Conservation (phyloP, 306 rosid genomes). For the Casuarina cunninghamiana region DNA sequence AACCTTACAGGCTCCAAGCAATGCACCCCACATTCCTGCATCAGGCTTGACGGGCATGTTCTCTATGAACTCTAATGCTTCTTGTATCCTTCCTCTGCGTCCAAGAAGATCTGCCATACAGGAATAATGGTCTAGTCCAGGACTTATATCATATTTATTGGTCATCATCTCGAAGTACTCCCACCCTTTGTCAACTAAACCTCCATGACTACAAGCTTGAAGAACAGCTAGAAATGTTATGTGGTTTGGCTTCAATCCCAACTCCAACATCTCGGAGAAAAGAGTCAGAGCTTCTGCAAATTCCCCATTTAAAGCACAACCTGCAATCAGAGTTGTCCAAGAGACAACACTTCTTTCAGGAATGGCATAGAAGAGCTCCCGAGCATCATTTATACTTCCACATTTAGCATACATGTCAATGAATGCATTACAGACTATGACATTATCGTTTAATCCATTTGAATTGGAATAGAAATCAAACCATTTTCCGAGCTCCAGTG, state of each 20-base stretch:
- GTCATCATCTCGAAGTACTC: conserved; percentile 54
- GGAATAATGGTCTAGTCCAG: conserved; percentile 69
- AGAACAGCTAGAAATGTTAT: conserved; percentile 69
- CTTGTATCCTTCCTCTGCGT: conserved; percentile 49
- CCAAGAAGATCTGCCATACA: conserved; percentile 67
- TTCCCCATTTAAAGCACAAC: conserved; percentile 67
- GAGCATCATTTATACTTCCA: conserved; percentile 53
- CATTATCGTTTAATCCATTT: conserved; percentile 45
- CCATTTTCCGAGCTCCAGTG: conserved; percentile 63
- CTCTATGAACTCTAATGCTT: conserved; percentile 56
- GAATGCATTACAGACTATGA: conserved; percentile 62
- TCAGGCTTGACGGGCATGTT: conserved; percentile 60
- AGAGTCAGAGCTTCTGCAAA: conserved; percentile 55
- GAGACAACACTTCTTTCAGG: conserved; percentile 55
- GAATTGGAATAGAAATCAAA: conserved; percentile 41
- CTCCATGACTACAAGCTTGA: conserved; percentile 77
- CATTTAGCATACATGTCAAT: conserved; percentile 80
- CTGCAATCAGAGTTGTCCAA: conserved; percentile 67
- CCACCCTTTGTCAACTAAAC: conserved; percentile 62
- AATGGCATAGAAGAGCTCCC: conserved; percentile 42
- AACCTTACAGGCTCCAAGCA: conserved; percentile 69
- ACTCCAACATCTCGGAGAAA: conserved; percentile 46
- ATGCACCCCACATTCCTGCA: conserved; percentile 65
- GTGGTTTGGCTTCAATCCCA: conserved; percentile 56
- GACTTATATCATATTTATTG: conserved; percentile 35